phyloP scores from a whole-genome alignment of 345 rosid species.

The Populus pruinosa region DNA sequence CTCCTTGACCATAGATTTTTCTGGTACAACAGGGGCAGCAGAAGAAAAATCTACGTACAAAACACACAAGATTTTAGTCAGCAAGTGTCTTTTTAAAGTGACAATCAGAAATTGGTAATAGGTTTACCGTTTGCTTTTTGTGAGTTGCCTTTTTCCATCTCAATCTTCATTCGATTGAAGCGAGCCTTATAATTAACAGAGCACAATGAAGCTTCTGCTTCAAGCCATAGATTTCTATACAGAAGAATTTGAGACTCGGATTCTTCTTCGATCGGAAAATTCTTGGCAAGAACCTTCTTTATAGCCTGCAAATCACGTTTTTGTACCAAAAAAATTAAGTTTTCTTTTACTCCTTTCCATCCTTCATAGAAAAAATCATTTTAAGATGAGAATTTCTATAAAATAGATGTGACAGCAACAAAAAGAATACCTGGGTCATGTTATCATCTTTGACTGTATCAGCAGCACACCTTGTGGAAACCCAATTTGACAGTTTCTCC shows the following conservation, averaged over 20 bases:
- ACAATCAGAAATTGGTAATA: not conserved
- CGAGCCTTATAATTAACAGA: slow-evolving; percentile 65
- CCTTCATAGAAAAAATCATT: not conserved
- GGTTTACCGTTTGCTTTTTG: slow-evolving; percentile 36
- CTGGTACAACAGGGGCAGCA: slow-evolving; percentile 20
- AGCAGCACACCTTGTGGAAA: slow-evolving; percentile 22
- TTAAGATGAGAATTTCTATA: not conserved
- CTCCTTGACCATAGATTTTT: slow-evolving; percentile 9
- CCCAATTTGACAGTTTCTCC: slow-evolving; percentile 19
- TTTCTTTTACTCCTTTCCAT: not conserved
- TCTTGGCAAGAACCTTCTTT: slow-evolving; percentile 59
- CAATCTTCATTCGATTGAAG: slow-evolving; percentile 51
- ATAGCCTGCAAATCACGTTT: slow-evolving; percentile 52
- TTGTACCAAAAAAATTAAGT: slow-evolving; percentile 8
- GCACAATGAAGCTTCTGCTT: slow-evolving; percentile 85
- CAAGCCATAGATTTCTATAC: slow-evolving; percentile 93
- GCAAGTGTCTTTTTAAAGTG: not conserved
- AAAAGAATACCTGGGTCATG: slow-evolving; percentile 56
- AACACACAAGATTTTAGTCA: not conserved
- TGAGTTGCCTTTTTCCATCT: slow-evolving; percentile 44
- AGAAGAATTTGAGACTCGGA: slow-evolving; percentile 50
- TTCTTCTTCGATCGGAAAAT: slow-evolving; percentile 56
- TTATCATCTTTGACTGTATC: slow-evolving; percentile 43
- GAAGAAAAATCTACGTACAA: not conserved
- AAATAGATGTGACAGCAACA: slow-evolving; percentile 9